phyloP scores from a whole-genome alignment of 805 yeast species.

The Wickerhamiella slavikovae region DNA sequence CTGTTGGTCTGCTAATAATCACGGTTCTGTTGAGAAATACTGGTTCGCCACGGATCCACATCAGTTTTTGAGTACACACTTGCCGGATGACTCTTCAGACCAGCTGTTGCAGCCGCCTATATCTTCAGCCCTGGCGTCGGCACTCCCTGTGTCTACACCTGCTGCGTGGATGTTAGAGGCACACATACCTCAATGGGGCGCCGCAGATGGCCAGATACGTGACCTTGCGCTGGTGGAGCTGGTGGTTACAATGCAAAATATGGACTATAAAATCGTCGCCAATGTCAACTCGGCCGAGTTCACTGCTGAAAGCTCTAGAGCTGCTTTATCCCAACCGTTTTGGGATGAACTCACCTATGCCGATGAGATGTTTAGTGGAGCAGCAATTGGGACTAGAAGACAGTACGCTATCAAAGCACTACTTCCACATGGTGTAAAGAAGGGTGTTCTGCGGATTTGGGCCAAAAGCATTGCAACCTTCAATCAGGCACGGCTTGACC shows the following conservation, averaged over 20 bases:
- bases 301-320: constrained; percentile 24
- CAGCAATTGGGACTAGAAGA: no score
- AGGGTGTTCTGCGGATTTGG: constrained; percentile 64
- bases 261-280: constrained; percentile 45
- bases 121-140: constrained; percentile 33
- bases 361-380: no score
- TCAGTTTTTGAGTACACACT: constrained; percentile 61
- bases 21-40: constrained; percentile 28
- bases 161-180: constrained; percentile 73
- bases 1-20: constrained; percentile 35
- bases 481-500: constrained; percentile 17
- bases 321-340: constrained; percentile 56
- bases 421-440: constrained; percentile 44
- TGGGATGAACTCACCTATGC: constrained; percentile 34
- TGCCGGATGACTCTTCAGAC: constrained; percentile 56
- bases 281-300: constrained; percentile 15
- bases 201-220: constrained; percentile 36
- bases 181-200: no score
- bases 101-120: constrained; percentile 80
- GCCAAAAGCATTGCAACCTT: constrained; percentile 6
- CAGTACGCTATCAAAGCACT: constrained; percentile 62
- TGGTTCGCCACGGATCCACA: constrained; percentile 68
- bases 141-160: constrained; percentile 63
- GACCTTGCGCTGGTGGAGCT: constrained; percentile 68
- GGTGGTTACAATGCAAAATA: constrained; percentile 43